Evolutionary conservation across 2,329 filamentous ascomycete species (phyloP), one percentile per base, ranked within the genome.

Genomic region (Delphinella strobiligena): DNA sequence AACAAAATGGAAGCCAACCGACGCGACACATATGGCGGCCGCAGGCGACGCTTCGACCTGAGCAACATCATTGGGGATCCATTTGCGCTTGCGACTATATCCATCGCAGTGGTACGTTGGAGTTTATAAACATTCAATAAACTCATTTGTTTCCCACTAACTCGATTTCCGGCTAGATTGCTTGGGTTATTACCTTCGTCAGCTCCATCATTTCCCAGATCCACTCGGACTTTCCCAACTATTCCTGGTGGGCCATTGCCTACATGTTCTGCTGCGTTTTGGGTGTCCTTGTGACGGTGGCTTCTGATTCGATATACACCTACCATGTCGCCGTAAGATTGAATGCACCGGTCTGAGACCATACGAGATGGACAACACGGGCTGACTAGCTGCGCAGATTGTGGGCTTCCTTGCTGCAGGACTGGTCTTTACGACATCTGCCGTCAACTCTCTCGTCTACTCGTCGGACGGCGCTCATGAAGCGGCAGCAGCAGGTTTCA

Each of bases 21-120:
- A 34, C 40, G 40, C 22, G 40, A 44, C 22, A 42, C 39, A 42
- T 59, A 61, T 49, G 56, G 56, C 38, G 66, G 67, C 38, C 55
- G 54, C 43, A 69, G 66, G 64, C 61, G 66, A 48, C 50, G 58
- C 34, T 80, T 94, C 62, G 81, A 75, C 61, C 63, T 88, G 61
- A 83, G 83, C 59, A 93, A 95, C 64, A 87, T 98, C 53, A 72
- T 95, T 45, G 91, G 91, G 53, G 89, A 98, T 64, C 91, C 91
- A 4, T 96, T 98, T 63, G 88, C 89, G 44, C 74, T 98, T 45
- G 87, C 88, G 40, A 96, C 91, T 27, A 77, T 93, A 48, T 95
- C 89, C 42, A 95, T 96, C 61, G 77, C 82, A 47, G 71, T 84
- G 57, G 89, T 95, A 76, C 62, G 86, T 74, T n/a, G n/a, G n/a